Percentiles rank a stretch among this genome's conserved stretches.
Conservation (phyloP, 305 asterid species). For the Solanum hybrid region DNA sequence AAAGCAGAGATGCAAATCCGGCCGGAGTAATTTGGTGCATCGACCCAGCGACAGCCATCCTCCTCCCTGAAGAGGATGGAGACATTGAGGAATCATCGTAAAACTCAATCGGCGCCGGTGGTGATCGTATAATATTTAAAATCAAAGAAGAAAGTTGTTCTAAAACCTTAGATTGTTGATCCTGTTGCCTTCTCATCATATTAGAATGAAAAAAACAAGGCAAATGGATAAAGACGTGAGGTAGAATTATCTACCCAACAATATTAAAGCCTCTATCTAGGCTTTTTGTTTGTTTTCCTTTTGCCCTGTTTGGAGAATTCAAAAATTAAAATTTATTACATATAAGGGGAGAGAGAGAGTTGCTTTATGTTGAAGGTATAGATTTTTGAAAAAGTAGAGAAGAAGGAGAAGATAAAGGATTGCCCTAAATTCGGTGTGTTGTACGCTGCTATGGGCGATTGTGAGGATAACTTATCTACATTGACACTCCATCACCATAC, state of each 20-base stretch:
- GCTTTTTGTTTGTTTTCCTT: neutral
- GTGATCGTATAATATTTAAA: conserved; percentile 44
- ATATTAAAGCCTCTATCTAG: neutral
- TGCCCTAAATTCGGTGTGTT: neutral
- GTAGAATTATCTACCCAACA: conserved; percentile 11
- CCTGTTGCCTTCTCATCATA: conserved; percentile 47
- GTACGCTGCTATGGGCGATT: neutral
- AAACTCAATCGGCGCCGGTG: conserved; percentile 39
- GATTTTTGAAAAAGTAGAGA: neutral
- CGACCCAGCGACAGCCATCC: conserved; percentile 13
- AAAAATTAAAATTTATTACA: neutral
- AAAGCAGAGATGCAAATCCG: conserved; percentile 63
- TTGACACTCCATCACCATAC: neutral
- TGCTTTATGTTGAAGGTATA: neutral
- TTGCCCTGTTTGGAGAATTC: neutral
- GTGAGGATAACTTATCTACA: neutral
- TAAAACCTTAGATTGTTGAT: conserved; percentile 49
- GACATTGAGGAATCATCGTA: conserved; percentile 23
- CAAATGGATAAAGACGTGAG: conserved; percentile 32
- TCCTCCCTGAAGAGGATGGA: neutral
- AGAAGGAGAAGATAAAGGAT: neutral
- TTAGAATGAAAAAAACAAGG: conserved; percentile 17
- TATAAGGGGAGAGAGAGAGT: neutral
- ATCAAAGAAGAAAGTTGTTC: conserved; percentile 61
- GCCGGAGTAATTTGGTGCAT: conserved; percentile 63